A percentile compares a stretch with the other conserved stretches of the same genome.
phyloP scores from a whole-genome alignment of 306 rosid genomes.

The Corylus americana region DNA sequence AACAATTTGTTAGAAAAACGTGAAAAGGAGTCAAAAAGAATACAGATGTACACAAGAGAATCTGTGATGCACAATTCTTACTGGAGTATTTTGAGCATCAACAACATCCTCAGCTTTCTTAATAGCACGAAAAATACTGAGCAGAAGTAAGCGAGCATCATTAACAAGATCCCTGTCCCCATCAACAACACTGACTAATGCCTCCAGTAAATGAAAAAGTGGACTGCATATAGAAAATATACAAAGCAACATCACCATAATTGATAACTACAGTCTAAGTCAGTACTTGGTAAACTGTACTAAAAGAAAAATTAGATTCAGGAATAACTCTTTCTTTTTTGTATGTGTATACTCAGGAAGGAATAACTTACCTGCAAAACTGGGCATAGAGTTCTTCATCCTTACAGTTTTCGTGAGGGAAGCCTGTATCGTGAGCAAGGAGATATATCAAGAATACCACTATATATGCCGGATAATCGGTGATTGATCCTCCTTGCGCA shows the following conservation, averaged over 20 bases:
- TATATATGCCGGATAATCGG: conserved; percentile 69
- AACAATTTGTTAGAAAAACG: neutral
- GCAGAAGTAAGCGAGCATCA: conserved; percentile 54
- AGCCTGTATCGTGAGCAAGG: conserved; percentile 67
- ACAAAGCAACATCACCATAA: conserved; percentile 30
- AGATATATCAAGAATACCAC: conserved; percentile 78
- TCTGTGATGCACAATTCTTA: conserved; percentile 37
- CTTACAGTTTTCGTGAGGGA: conserved; percentile 53
- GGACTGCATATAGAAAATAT: conserved; percentile 71
- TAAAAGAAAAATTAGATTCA: conserved; percentile 3
- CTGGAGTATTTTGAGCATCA: conserved; percentile 55
- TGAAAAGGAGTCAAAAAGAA: neutral
- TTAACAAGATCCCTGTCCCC: conserved; percentile 56
- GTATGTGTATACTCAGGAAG: neutral
- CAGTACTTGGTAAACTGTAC: conserved; percentile 22
- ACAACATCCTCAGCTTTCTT: conserved; percentile 80
- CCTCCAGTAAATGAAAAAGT: conserved; percentile 66
- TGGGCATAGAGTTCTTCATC: conserved; percentile 61
- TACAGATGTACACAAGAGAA: neutral
- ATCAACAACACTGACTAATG: conserved; percentile 54
- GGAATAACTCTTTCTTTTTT: neutral
- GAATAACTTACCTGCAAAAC: conserved; percentile 64
- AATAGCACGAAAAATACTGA: conserved; percentile 77
- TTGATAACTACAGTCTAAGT: conserved; percentile 13
- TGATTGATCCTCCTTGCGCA: conserved; percentile 49